Evolutionary conservation across 805 yeast species (phyloP).

Genomic region (Saturnispora saitoi): DNA sequence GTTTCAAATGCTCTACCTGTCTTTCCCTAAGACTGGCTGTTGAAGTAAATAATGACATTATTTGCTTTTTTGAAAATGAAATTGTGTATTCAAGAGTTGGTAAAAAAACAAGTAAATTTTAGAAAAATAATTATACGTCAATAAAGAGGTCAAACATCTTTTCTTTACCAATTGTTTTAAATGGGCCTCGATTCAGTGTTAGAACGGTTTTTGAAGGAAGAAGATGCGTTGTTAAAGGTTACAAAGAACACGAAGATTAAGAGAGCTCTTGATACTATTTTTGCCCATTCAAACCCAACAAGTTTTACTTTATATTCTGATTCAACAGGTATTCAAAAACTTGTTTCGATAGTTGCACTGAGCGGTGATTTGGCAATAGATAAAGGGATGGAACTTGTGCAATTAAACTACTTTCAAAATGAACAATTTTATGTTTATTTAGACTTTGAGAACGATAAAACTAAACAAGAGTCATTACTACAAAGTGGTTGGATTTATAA

Average conservation of each 20-base stretch:
- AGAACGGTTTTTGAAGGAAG: not conserved
- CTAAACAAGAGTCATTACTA: not conserved
- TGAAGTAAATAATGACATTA: constrained; percentile 16
- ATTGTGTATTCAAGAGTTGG: not conserved
- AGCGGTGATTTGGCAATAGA: not conserved
- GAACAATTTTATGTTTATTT: constrained; percentile 2
- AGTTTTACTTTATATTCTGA: constrained; percentile 1
- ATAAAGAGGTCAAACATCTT: not conserved
- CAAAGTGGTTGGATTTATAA: constrained; percentile 2
- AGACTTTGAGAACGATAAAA: not conserved
- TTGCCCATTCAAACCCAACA: not conserved
- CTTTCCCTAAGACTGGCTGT: constrained; percentile 22
- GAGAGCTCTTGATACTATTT: not conserved
- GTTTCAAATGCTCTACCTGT: constrained; percentile 45
- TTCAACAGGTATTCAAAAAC: constrained; percentile 4
- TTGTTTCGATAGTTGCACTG: constrained; percentile 6
- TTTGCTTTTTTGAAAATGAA: not conserved
- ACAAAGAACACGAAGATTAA: constrained; percentile 3
- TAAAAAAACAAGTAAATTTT: not conserved
- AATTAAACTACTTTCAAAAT: constrained; percentile 3
- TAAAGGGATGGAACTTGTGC: not conserved
- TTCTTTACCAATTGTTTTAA: not conserved
- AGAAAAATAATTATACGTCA: not conserved
- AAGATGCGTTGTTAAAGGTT: not conserved
- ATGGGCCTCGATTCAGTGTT: not conserved